Percentiles rank a stretch among this genome's conserved stretches.
These are phyloP conservation scores for Colletotrichum liaoningense DNA, from an alignment of 2,329 filamentous ascomycete genomes.

Conservation along the genomic window DNA sequence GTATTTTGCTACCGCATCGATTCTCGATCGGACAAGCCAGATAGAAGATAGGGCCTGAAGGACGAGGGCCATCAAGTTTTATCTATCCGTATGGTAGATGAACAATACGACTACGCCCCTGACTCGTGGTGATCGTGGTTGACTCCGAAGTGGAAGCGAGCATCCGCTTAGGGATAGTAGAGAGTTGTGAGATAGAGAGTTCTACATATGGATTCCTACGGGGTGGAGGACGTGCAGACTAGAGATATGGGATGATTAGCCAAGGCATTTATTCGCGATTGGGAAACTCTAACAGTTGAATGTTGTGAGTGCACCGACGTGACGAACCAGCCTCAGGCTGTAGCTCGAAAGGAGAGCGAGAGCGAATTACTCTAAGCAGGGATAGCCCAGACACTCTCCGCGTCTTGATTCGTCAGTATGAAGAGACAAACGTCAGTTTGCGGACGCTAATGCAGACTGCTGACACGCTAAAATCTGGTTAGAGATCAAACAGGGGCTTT, in stretches of 20 bases:
- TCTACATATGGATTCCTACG: not conserved
- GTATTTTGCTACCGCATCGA: not conserved
- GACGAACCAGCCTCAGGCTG: not conserved
- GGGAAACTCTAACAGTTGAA: not conserved
- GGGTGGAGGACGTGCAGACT: not conserved
- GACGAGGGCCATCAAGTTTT: not conserved
- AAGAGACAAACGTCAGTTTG: not conserved
- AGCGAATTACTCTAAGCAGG: not conserved
- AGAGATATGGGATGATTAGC: not conserved
- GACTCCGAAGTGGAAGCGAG: not conserved
- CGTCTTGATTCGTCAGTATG: constrained; percentile 1
- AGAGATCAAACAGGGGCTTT: not conserved
- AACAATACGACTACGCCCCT: not conserved
- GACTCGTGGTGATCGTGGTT: not conserved
- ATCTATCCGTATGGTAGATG: not conserved
- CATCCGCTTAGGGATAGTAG: too few species aligned
- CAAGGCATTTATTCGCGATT: not conserved
- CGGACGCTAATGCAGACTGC: constrained; percentile 33
- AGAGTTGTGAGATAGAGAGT: not conserved
- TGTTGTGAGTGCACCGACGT: not conserved
- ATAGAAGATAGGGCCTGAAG: not conserved
- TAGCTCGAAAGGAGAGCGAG: constrained; percentile 5
- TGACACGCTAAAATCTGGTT: constrained; percentile 20
- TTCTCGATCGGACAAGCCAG: not conserved
- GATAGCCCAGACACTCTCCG: not conserved